Base-by-base conservation (phyloP, 345 rosid species). In the Combretum micranthum region DNA sequence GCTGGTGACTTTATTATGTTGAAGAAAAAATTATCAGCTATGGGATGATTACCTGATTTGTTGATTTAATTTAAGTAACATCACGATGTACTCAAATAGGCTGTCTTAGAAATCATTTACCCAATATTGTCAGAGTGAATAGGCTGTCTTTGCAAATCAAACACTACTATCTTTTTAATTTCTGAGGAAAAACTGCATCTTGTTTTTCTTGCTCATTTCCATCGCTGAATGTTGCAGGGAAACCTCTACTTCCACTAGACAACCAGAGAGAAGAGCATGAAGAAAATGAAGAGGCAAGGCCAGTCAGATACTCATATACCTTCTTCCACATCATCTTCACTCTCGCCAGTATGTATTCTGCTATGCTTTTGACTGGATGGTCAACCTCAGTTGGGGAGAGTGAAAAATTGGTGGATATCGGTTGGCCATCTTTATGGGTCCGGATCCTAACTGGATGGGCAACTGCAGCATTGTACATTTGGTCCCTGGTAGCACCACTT, bases 271-370 rank as follows among this genome's bases (percentile, higher is more conserved):
- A 73, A 4, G 88, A 83, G 68, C 58, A 75, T 42, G 88, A 85
- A 69, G 96, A 87, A 67, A 80, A 86, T 60, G 92, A 85, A 57
- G 72, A 73, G 56, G 67, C 80, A 47, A 89, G 79, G 70, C 83
- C 96, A 25, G 96, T 93, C 26, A 56, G 97, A 3, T 93, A 93
- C 73, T 93, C 97, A 13, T 93, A 90, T 32, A 70, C 97, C 20
- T 93, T 93, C 83, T 93, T 93, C 90, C 99, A 93, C 80, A 74
- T 93, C 65, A 93, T 93, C 65, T 93, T 93, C 79, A 90, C 95
- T 32, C 96, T 93, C 0, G 97, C 99, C 4, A 93, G 96, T 62
- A 93, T 93, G 99, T 93, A 93, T 72, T 93, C 97, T 0, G 99
- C 99, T 4, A 93, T 93, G 99, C 95, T 90, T 64, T 69, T 93